Percentiles rank a stretch among this genome's conserved stretches.
Conservation (phyloP, 225 moss, liverwort and hornwort genomes). For the Polytrichum formosum region DNA sequence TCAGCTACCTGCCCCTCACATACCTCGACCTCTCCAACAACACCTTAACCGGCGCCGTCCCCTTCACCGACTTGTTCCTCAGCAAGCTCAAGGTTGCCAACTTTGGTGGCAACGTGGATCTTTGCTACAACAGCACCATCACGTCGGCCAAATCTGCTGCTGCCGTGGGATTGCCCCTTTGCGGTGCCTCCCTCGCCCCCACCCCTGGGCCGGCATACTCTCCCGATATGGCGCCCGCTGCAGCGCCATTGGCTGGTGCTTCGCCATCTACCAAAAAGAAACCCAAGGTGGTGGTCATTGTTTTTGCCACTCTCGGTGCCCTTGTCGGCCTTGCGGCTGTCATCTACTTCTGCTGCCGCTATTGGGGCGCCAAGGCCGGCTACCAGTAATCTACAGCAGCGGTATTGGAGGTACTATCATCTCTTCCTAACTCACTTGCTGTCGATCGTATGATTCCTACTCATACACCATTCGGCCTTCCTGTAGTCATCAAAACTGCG, state of each 20-base stretch:
- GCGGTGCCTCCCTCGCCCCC: conserved; percentile 32
- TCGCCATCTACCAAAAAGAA: conserved; percentile 39
- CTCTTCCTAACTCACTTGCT: too few species aligned
- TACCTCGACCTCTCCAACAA: conserved; percentile 52
- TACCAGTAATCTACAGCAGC: conserved; percentile 21
- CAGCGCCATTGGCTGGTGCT: conserved; percentile 1
- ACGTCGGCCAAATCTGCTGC: conserved; percentile 24
- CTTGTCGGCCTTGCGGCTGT: conserved; percentile 38
- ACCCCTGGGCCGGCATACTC: conserved; percentile 16
- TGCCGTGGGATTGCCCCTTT: conserved; percentile 25
- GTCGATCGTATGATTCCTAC: too few species aligned
- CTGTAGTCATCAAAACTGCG: too few species aligned
- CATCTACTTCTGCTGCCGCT: conserved; percentile 58
- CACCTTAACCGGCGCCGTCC: conserved; percentile 35
- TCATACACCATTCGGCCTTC: too few species aligned
- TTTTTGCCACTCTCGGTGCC: conserved; percentile 42
- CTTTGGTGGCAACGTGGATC: conserved; percentile 15
- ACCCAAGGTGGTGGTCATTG: conserved; percentile 40
- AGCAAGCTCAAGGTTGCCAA: conserved; percentile 27
- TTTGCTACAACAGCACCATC: conserved; percentile 41
- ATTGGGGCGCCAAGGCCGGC: conserved; percentile 59
- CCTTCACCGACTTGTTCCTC: conserved; percentile 30
- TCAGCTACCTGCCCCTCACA: conserved; percentile 21
- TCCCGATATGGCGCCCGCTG: background rate
- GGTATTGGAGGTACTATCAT: too few species aligned